Conservation (phyloP, 257 asterid genomes). For the Capsicum rhomboideum region DNA sequence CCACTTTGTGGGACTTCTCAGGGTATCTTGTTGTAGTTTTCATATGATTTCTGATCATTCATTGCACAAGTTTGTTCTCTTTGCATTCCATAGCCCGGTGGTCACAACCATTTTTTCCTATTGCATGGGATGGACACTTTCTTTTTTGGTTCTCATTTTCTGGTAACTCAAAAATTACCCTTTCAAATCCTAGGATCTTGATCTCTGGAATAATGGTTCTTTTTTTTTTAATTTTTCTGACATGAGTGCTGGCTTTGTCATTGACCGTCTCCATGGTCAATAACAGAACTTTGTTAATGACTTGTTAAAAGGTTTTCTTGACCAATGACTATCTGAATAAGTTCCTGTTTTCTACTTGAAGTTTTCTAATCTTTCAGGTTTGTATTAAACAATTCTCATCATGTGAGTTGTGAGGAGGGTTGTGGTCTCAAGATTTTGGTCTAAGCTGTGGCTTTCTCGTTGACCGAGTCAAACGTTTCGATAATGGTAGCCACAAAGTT, state of each 20-base stretch:
- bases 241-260: background rate
- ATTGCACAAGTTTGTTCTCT: background rate
- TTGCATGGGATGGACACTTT: background rate
- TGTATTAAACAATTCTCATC: background rate
- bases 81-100: background rate
- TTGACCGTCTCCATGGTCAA: background rate
- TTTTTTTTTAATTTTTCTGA: background rate
- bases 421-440: slow-evolving; percentile 1
- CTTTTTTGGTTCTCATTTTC: background rate
- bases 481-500: background rate
- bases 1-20: too few relatives aligned
- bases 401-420: background rate
- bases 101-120: background rate
- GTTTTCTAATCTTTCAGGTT: background rate
- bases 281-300: background rate
- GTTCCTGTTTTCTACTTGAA: background rate
- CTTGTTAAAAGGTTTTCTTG: background rate
- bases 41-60: background rate
- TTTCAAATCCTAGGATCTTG: background rate
- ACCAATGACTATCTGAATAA: background rate
- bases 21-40: background rate
- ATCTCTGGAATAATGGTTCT: background rate
- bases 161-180: background rate
- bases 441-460: background rate
- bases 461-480: background rate